Evolutionary conservation across 108 stramenopile species (phyloP).

Genomic region (Pseudonitzschia delicatissima): DNA sequence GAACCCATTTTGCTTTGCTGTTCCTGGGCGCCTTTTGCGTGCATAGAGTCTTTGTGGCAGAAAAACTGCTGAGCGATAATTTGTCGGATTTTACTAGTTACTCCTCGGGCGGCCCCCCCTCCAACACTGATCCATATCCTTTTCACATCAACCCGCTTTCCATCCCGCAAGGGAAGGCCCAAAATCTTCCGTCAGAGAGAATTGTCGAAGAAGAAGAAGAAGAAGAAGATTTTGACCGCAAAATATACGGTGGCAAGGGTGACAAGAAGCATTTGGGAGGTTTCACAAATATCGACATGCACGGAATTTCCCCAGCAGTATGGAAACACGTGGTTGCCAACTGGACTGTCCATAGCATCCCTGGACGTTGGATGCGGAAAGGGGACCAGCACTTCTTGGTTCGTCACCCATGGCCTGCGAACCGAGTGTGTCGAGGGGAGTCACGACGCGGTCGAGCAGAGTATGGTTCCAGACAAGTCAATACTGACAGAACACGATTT

Average conservation of each 20-base stretch:
- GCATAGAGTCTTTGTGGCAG: too few relatives aligned
- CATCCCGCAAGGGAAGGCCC: constrained; percentile 1
- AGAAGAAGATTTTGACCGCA: not conserved
- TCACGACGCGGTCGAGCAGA: constrained; percentile 67
- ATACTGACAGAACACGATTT: constrained; percentile 62
- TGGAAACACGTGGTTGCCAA: constrained; percentile 50
- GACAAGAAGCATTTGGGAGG: constrained; percentile 78
- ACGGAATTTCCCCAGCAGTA: constrained; percentile 46
- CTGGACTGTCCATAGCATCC: constrained; percentile 59
- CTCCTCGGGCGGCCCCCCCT: too few relatives aligned
- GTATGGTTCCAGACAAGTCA: constrained; percentile 48
- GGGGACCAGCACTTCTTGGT: constrained; percentile 69
- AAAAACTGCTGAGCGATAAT: too few relatives aligned
- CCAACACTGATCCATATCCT: too few relatives aligned
- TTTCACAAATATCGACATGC: constrained; percentile 56
- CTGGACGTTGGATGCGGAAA: constrained; percentile 85
- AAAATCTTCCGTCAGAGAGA: constrained; percentile 4
- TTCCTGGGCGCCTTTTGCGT: too few relatives aligned
- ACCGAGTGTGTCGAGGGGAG: constrained; percentile 74
- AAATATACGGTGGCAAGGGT: constrained; percentile 63
- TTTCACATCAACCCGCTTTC: not conserved
- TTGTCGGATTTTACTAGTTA: too few relatives aligned
- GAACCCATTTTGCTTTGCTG: too few relatives aligned
- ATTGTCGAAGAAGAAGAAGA: not conserved
- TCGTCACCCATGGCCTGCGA: constrained; percentile 51